A percentile compares a stretch with the other conserved stretches of the same genome.
phyloP scores from a whole-genome alignment of 139 green algal genomes.

The Chlorella sp. region DNA sequence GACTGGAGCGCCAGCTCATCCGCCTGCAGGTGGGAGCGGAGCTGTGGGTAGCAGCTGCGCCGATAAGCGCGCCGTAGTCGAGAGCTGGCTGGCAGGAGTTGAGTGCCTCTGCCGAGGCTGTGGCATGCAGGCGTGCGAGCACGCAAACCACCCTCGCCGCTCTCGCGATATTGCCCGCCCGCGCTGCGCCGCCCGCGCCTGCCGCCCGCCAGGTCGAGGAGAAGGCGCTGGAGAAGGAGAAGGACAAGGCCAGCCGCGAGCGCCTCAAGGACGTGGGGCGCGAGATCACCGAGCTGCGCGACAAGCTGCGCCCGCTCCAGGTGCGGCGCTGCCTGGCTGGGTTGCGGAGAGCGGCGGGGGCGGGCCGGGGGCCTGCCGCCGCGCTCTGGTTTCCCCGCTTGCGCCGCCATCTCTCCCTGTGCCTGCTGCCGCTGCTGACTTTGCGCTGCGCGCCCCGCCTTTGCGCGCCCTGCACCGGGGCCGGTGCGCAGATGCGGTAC shows the following conservation, averaged over 20 bases:
- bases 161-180: too few relatives aligned
- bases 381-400: too few relatives aligned
- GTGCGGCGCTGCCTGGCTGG: too few relatives aligned
- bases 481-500: not conserved
- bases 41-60: too few relatives aligned
- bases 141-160: too few relatives aligned
- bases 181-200: too few relatives aligned
- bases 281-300: constrained; percentile 75
- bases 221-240: constrained; percentile 86
- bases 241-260: constrained; percentile 72
- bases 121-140: too few relatives aligned
- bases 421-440: not conserved
- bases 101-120: too few relatives aligned
- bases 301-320: constrained; percentile 80
- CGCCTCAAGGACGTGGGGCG: constrained; percentile 70
- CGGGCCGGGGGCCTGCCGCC: not conserved
- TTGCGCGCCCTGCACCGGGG: not conserved
- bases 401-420: not conserved
- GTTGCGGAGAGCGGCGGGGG: too few relatives aligned
- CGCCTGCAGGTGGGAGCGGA: constrained; percentile 54
- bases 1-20: constrained; percentile 70
- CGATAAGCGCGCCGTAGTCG: too few relatives aligned
- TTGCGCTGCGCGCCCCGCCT: not conserved
- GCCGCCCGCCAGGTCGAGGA: constrained; percentile 73
- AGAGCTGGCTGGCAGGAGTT: too few relatives aligned